Evolutionary conservation across 768 basidiomycete genomes (phyloP).

Genomic region (Russula sp.): DNA sequence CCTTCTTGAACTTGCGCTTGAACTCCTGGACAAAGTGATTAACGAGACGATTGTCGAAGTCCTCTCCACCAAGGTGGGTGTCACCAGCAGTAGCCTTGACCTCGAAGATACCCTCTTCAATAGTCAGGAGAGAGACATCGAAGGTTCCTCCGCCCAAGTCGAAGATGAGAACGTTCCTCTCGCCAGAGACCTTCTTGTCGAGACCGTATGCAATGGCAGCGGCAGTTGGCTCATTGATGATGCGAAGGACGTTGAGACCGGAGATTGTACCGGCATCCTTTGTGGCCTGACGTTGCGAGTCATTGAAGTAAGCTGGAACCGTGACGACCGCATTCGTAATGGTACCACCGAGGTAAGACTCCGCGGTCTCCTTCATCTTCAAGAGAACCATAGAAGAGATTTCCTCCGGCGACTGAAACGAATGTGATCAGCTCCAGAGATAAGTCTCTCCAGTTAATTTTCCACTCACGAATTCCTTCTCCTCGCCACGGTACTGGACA

Average conservation of each 20-base stretch:
- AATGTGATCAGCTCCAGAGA: constrained; percentile 19
- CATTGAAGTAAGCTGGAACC: constrained; percentile 97
- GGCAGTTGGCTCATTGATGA: constrained; percentile 98
- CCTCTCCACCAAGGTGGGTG: constrained; percentile 96
- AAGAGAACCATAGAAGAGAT: constrained; percentile 95
- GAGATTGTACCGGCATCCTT: constrained; percentile 96
- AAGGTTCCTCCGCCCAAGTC: constrained; percentile 98
- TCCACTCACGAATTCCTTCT: constrained; percentile 78
- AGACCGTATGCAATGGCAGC: constrained; percentile 98
- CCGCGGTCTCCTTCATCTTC: constrained; percentile 99
- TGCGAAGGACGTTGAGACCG: constrained; percentile 92
- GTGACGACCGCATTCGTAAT: constrained; percentile 92
- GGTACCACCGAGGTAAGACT: constrained; percentile 84
- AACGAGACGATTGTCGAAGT: constrained; percentile 97
- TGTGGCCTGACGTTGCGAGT: constrained; percentile 97
- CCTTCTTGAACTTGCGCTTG: constrained; percentile 97
- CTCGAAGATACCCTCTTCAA: constrained; percentile 97
- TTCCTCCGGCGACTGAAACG: constrained; percentile 79
- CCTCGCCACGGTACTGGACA: constrained; percentile 89
- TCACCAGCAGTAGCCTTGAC: constrained; percentile 98
- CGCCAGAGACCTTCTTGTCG: constrained; percentile 84
- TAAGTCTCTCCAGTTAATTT: neutral
- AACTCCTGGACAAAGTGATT: constrained; percentile 96
- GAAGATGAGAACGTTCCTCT: constrained; percentile 96
- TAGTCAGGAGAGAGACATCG: constrained; percentile 93